Percentiles rank a stretch among this genome's conserved stretches.
These are phyloP conservation scores for Podospora bellae-mahoneyi DNA, from an alignment of 495 filamentous ascomycete genomes.

Conservation along the genomic window DNA sequence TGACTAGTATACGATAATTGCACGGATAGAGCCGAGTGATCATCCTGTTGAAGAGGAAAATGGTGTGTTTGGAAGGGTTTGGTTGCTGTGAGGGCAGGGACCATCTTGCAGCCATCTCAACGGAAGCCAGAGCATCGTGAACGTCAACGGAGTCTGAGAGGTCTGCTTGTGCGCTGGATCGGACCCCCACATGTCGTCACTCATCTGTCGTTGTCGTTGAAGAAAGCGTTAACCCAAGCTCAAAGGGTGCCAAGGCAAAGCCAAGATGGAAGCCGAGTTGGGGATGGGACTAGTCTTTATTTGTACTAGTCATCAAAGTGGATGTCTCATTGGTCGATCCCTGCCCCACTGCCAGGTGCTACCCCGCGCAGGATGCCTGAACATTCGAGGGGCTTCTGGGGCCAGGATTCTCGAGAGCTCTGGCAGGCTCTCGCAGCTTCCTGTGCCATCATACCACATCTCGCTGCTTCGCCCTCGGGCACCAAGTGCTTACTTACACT, in stretches of 20 bases:
- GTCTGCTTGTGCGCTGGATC: neutral
- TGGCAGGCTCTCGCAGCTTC: conserved; percentile 17
- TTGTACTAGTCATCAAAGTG: neutral
- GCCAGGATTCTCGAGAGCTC: neutral
- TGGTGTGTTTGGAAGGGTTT: neutral
- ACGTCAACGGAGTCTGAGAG: neutral
- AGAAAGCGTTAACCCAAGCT: neutral
- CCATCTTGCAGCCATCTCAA: neutral
- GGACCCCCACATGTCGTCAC: conserved; percentile 14
- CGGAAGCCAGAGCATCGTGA: neutral
- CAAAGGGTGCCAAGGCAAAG: neutral
- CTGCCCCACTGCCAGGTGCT: neutral
- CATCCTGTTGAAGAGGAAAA: neutral
- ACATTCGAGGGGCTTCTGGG: neutral
- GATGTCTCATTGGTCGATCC: neutral
- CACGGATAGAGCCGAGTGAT: neutral
- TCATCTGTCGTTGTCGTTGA: neutral
- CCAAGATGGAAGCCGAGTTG: neutral
- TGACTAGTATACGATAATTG: no score
- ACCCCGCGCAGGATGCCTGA: neutral
- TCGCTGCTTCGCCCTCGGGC: conserved; percentile 14
- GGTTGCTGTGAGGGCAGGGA: no score
- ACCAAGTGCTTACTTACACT: conserved; percentile 9
- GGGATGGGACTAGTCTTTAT: neutral
- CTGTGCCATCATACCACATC: conserved; percentile 23